These are phyloP conservation scores for Cercospora sp. DNA, from an alignment of 2,329 filamentous ascomycete species.

Conservation along the genomic window DNA sequence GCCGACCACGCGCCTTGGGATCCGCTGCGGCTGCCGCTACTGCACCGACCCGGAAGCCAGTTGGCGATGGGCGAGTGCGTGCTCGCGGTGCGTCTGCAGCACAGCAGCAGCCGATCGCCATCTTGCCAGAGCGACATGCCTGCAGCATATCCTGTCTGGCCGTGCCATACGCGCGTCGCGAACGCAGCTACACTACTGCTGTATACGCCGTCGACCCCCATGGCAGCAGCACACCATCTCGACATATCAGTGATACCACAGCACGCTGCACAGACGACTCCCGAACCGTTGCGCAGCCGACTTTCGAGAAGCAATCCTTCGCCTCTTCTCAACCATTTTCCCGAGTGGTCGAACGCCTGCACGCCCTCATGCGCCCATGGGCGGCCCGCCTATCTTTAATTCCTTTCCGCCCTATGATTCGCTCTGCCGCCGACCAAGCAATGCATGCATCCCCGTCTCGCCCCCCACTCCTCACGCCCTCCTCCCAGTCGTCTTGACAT, in stretches of 20 bases:
- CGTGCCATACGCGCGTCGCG: neutral
- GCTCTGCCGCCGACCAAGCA: constrained; percentile 2
- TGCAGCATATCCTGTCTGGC: neutral
- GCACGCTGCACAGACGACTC: neutral
- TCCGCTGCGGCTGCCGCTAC: constrained; percentile 3
- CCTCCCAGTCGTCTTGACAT: constrained; percentile 10
- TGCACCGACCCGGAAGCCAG: neutral
- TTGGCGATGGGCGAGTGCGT: neutral
- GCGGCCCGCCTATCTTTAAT: constrained; percentile 9
- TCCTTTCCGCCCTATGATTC: constrained; percentile 7
- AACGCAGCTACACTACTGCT: neutral
- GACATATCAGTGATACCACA: neutral
- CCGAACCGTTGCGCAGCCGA: neutral
- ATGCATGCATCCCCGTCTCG: neutral
- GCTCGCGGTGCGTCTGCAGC: neutral
- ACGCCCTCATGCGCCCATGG: constrained; percentile 3
- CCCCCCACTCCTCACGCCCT: neutral
- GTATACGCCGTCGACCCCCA: neutral
- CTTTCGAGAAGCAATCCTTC: constrained; percentile 10
- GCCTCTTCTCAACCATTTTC: neutral
- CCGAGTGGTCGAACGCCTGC: neutral
- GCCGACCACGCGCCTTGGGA: neutral
- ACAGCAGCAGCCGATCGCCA: neutral
- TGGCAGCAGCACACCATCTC: neutral
- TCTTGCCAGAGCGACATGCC: neutral